Conservation (phyloP, 208 protist species). For the Wallacemonas sp. region DNA sequence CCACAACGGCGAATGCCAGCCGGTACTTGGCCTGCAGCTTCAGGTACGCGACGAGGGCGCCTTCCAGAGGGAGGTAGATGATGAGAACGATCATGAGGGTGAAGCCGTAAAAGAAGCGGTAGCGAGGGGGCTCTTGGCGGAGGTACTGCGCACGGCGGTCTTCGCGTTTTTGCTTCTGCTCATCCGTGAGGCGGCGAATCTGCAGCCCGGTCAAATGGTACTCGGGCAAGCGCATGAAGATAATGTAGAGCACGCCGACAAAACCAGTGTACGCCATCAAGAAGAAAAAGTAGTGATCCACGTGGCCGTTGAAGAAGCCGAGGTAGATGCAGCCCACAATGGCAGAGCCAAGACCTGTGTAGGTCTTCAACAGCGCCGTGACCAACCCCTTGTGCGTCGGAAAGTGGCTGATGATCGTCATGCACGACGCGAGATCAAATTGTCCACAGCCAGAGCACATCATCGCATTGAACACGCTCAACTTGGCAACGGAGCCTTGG, state of each 20-base stretch:
- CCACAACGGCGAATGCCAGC: constrained; percentile 40
- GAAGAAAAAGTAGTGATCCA: constrained; percentile 50
- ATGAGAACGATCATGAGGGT: constrained; percentile 42
- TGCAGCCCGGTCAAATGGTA: constrained; percentile 59
- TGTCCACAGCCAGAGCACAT: constrained; percentile 28
- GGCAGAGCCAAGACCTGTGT: constrained; percentile 51
- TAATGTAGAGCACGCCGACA: constrained; percentile 24
- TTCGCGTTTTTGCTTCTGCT: constrained; percentile 31
- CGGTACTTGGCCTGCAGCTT: constrained; percentile 18
- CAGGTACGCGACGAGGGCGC: constrained; percentile 36
- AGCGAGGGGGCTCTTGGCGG: constrained; percentile 39
- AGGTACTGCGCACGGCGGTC: constrained; percentile 37
- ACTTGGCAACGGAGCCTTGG: constrained; percentile 23
- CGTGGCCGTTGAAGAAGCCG: constrained; percentile 41
- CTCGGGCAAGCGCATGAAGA: constrained; percentile 46
- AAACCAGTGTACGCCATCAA: constrained; percentile 29
- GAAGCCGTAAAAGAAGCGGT: constrained; percentile 51
- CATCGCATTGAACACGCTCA: constrained; percentile 43
- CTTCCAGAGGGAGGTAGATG: constrained; percentile 44
- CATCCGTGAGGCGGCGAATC: constrained; percentile 24
- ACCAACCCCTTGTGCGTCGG: constrained; percentile 41
- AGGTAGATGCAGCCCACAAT: constrained; percentile 44
- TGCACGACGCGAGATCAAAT: constrained; percentile 33
- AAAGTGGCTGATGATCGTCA: constrained; percentile 53
- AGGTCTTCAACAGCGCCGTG: constrained; percentile 53